phyloP scores from a whole-genome alignment of 2,329 filamentous ascomycete species.

The Colletotrichum australisinense region DNA sequence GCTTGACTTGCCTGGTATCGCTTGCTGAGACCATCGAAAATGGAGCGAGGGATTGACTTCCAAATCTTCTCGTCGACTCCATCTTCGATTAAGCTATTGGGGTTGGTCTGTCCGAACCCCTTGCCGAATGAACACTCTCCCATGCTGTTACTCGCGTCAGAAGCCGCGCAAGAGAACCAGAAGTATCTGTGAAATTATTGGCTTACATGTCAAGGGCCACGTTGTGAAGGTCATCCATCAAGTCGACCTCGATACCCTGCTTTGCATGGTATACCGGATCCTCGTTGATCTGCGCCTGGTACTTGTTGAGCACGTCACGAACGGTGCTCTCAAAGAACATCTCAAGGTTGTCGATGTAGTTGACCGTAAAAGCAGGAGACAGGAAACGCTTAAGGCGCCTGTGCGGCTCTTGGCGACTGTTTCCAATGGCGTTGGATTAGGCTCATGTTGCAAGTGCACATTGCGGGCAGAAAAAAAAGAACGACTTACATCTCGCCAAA shows the following conservation, averaged over 20 bases:
- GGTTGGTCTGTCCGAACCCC: conserved; percentile 42
- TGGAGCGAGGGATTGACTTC: conserved; percentile 32
- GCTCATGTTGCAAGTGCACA: neutral
- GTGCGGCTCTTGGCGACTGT: conserved; percentile 40
- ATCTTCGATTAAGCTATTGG: conserved; percentile 29
- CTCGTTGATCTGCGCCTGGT: conserved; percentile 16
- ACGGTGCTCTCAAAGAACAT: conserved; percentile 38
- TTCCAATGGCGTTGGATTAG: neutral
- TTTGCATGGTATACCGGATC: conserved; percentile 24
- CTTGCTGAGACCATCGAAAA: conserved; percentile 32
- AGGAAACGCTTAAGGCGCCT: conserved; percentile 41
- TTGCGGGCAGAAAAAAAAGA: neutral
- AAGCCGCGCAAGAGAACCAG: too few relatives aligned
- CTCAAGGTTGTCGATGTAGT: conserved; percentile 42
- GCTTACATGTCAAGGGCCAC: conserved; percentile 41
- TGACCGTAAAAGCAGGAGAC: conserved; percentile 41
- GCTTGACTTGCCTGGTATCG: conserved; percentile 17
- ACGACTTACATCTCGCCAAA: conserved; percentile 39
- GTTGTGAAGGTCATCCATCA: conserved; percentile 43
- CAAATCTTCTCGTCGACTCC: conserved; percentile 26
- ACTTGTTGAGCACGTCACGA: conserved; percentile 26
- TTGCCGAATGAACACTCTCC: conserved; percentile 42
- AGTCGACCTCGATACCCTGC: conserved; percentile 38
- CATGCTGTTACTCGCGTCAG: conserved; percentile 29
- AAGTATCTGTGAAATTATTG: neutral